phyloP scores from a whole-genome alignment of 495 filamentous ascomycete genomes.

The Astrocystis sublimbata region DNA sequence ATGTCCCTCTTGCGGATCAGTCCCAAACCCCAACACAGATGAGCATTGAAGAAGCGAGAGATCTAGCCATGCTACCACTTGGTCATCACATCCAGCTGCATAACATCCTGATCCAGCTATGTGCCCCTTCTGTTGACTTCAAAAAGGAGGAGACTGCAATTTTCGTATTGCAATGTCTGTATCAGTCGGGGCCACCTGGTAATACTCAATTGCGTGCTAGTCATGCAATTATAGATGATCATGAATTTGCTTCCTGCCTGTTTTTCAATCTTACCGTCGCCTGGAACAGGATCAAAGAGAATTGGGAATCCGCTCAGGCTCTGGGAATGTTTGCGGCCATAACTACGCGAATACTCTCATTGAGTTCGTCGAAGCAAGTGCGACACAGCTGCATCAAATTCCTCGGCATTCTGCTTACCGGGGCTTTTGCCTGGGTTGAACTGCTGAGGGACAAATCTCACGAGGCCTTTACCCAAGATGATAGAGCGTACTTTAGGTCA shows the following conservation, averaged over 20 bases:
- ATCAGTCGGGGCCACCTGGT: constrained; percentile 47
- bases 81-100: constrained; percentile 55
- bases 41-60: constrained; percentile 52
- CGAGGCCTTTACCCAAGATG: constrained; percentile 17
- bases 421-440: constrained; percentile 35
- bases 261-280: constrained; percentile 27
- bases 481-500: constrained; percentile 25
- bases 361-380: constrained; percentile 21
- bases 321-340: constrained; percentile 41
- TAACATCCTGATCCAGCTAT: constrained; percentile 57
- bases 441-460: constrained; percentile 29
- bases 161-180: constrained; percentile 51
- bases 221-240: constrained; percentile 22
- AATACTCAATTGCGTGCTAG: constrained; percentile 14
- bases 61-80: constrained; percentile 49
- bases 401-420: constrained; percentile 26
- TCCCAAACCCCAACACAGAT: constrained; percentile 41
- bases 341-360: constrained; percentile 38
- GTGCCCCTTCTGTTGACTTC: constrained; percentile 46
- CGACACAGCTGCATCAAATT: constrained; percentile 22
- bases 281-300: constrained; percentile 40
- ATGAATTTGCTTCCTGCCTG: constrained; percentile 17
- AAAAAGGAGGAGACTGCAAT: constrained; percentile 46
- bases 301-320: constrained; percentile 51
- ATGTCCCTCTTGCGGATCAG: constrained; percentile 52